These are phyloP conservation scores for Apiotrichum montevideense DNA, from an alignment of 1,284 basidiomycete species.

Conservation along the genomic window DNA sequence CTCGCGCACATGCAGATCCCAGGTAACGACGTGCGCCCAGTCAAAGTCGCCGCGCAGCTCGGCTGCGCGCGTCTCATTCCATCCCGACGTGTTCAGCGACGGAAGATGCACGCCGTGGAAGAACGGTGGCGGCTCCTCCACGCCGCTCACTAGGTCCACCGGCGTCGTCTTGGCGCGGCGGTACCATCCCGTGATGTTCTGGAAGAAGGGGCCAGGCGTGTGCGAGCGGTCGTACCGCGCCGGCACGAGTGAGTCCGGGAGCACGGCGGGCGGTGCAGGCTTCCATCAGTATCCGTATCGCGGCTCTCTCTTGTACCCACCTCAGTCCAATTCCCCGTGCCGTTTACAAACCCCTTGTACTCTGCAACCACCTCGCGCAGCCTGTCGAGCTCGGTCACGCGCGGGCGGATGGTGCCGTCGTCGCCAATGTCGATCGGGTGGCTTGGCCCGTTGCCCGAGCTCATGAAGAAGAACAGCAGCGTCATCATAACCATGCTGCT, in stretches of 20 bases:
- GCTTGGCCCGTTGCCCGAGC: constrained; percentile 30
- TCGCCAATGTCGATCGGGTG: constrained; percentile 25
- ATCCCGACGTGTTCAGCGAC: constrained; percentile 22
- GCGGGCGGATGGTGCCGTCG: constrained; percentile 30
- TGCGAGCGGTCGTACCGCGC: constrained; percentile 23
- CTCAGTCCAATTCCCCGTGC: constrained; percentile 38
- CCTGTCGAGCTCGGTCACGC: constrained; percentile 33
- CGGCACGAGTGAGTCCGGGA: constrained; percentile 28
- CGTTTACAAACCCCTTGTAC: constrained; percentile 31
- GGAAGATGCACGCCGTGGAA: constrained; percentile 25
- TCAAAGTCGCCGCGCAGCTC: constrained; percentile 35
- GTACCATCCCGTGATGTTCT: constrained; percentile 46
- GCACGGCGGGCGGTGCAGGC: constrained; percentile 23
- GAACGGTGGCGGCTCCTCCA: constrained; percentile 14
- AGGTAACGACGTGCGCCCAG: constrained; percentile 28
- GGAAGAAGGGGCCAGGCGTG: constrained; percentile 21
- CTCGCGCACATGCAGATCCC: constrained; percentile 41
- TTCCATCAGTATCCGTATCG: constrained; percentile 3
- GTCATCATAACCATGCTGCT: constrained; percentile 31
- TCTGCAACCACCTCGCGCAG: constrained; percentile 25
- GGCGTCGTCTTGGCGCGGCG: constrained; percentile 31
- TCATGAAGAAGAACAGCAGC: constrained; percentile 44
- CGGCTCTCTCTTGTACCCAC: constrained; percentile 20
- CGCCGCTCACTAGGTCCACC: constrained; percentile 11
- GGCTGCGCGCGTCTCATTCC: constrained; percentile 32